phyloP scores from a whole-genome alignment of 140 eudicot species.

The Anethum foeniculum region DNA sequence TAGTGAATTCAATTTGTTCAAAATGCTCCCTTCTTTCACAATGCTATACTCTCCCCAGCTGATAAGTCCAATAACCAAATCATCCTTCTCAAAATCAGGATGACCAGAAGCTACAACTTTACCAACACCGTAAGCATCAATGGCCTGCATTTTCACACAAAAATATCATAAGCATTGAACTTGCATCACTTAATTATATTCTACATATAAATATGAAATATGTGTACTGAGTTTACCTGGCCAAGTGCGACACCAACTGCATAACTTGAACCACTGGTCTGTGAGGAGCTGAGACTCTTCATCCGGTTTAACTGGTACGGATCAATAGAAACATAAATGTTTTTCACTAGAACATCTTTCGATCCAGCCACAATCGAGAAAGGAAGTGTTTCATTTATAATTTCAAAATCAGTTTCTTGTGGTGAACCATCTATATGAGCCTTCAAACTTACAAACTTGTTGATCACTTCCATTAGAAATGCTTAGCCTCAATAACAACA shows the following conservation, averaged over 20 bases:
- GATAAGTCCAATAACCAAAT: constrained; percentile 50
- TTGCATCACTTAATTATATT: no score
- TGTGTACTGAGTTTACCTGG: constrained; percentile 29
- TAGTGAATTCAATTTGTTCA: constrained; percentile 51
- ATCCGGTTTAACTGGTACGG: constrained; percentile 78
- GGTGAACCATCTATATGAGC: constrained; percentile 52
- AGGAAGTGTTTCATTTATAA: constrained; percentile 27
- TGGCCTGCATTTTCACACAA: constrained; percentile 23
- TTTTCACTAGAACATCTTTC: constrained; percentile 45
- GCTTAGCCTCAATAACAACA: not conserved
- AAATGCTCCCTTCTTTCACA: constrained; percentile 29
- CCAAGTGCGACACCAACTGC: constrained; percentile 34
- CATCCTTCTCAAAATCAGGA: constrained; percentile 48
- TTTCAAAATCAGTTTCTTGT: constrained; percentile 51
- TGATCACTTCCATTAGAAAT: constrained; percentile 39
- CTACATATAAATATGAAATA: no score
- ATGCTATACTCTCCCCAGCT: constrained; percentile 67
- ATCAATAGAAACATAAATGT: constrained; percentile 65
- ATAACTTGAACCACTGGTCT: constrained; percentile 21
- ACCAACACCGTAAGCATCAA: constrained; percentile 66
- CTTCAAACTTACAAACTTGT: constrained; percentile 44
- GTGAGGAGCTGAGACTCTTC: constrained; percentile 55
- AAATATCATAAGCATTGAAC: not conserved
- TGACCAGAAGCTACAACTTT: constrained; percentile 54
- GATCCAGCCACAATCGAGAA: constrained; percentile 25